These are phyloP conservation scores for Leonotis leonurus DNA, from an alignment of 257 asterid species.

Conservation along the genomic window DNA sequence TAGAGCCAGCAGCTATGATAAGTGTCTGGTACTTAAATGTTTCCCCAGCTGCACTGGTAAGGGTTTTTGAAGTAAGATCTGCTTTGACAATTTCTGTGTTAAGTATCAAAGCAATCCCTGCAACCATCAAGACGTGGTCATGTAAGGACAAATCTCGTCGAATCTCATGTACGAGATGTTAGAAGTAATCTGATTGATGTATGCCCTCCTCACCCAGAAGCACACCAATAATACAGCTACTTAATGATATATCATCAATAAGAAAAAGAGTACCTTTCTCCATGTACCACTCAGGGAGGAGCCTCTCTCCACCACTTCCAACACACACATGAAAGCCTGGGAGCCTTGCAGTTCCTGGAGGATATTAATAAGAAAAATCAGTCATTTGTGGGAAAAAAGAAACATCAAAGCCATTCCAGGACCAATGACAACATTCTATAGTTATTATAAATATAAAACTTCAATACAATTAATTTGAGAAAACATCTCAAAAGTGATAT, in stretches of 20 bases:
- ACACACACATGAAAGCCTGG: slow-evolving; percentile 86
- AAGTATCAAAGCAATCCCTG: slow-evolving; percentile 57
- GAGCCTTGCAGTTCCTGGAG: slow-evolving; percentile 73
- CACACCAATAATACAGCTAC: not conserved
- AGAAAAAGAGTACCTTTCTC: slow-evolving; percentile 60
- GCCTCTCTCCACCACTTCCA: slow-evolving; percentile 94
- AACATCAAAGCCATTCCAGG: not conserved
- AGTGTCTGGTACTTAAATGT: slow-evolving; percentile 44
- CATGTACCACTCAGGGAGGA: slow-evolving; percentile 80
- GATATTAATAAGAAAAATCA: not conserved
- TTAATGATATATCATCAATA: not conserved
- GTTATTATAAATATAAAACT: not conserved
- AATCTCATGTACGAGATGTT: not conserved
- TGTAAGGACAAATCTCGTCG: not conserved
- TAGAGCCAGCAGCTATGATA: slow-evolving; percentile 79
- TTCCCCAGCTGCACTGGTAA: slow-evolving; percentile 59
- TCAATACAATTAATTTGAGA: not conserved
- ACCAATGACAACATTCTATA: not conserved
- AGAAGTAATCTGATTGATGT: not conserved
- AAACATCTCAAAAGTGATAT: not conserved
- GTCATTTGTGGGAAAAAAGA: not conserved
- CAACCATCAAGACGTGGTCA: slow-evolving; percentile 12
- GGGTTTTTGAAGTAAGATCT: slow-evolving; percentile 64
- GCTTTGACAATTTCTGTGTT: slow-evolving; percentile 71
- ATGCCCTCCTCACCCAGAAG: not conserved